These are phyloP conservation scores for Mycena galericulata DNA, from an alignment of 768 basidiomycete species.

Conservation along the genomic window DNA sequence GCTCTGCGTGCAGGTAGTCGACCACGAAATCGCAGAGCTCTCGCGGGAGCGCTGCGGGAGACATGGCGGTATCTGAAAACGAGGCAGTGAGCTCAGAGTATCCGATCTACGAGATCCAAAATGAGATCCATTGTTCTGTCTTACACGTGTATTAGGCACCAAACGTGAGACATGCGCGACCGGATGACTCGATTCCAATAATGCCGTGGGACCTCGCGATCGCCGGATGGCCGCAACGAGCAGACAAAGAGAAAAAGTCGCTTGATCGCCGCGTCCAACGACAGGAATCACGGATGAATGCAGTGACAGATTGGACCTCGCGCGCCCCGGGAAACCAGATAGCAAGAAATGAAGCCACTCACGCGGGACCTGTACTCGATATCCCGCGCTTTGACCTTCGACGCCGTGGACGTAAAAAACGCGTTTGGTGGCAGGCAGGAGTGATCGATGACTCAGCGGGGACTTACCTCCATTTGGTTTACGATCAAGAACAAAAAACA, in stretches of 20 bases:
- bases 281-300: neutral
- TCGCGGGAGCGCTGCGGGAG: slow-evolving; percentile 34
- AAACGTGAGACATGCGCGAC: neutral
- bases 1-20: slow-evolving; percentile 47
- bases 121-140: slow-evolving; percentile 17
- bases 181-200: slow-evolving; percentile 21
- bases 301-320: neutral
- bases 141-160: slow-evolving; percentile 20
- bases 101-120: neutral
- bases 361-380: neutral
- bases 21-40: slow-evolving; percentile 48
- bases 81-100: neutral
- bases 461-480: slow-evolving; percentile 5
- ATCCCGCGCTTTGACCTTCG: slow-evolving; percentile 12
- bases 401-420: slow-evolving; percentile 13
- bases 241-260: neutral
- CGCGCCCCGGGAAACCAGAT: neutral
- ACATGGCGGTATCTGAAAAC: slow-evolving; percentile 5
- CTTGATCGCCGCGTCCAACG: neutral
- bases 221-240: slow-evolving; percentile 27
- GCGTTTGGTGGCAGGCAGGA: neutral
- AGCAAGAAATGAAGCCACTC: neutral
- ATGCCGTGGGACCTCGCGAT: slow-evolving; percentile 19
- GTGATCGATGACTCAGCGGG: neutral
- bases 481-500: neutral